Evolutionary conservation across 139 green algal species (phyloP).

Genomic region (Picochlorum sp.): DNA sequence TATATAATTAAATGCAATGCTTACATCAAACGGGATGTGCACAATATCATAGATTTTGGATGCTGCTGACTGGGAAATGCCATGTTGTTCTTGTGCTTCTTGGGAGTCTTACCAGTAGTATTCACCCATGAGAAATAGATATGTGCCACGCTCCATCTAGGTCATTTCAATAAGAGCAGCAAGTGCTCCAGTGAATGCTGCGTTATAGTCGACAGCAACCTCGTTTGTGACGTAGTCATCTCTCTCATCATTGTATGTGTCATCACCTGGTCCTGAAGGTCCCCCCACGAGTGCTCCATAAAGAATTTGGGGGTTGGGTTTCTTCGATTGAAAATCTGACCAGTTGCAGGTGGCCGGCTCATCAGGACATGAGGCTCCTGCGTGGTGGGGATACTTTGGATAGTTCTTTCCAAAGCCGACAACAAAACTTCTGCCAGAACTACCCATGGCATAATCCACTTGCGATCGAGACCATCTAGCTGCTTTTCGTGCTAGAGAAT

Average conservation of each 20-base stretch:
- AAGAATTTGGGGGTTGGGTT: conserved; percentile 24
- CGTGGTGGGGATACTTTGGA: conserved; percentile 25
- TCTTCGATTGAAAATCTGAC: not conserved
- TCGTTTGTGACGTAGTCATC: conserved; percentile 26
- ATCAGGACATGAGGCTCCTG: conserved; percentile 22
- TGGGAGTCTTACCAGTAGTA: not conserved
- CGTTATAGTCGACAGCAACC: conserved; percentile 30
- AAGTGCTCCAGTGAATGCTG: conserved; percentile 20
- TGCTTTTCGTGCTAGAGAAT: not conserved
- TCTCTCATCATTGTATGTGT: conserved; percentile 19
- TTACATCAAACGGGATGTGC: too few relatives aligned
- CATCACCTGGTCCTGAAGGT: conserved; percentile 11
- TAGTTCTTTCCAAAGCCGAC: conserved; percentile 23
- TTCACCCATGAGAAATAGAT: too few relatives aligned
- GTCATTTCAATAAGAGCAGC: conserved; percentile 14
- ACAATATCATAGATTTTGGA: not conserved
- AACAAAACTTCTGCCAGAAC: conserved; percentile 26
- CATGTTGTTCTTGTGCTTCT: not conserved
- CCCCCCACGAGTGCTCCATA: conserved; percentile 25
- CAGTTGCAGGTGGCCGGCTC: conserved; percentile 2
- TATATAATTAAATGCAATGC: too few relatives aligned
- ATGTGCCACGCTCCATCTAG: not conserved
- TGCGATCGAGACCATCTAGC: not conserved
- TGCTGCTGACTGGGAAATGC: not conserved
- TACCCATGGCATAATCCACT: conserved; percentile 22